These are phyloP conservation scores for Prosopis cineraria DNA, from an alignment of 306 rosid genomes.

Conservation along the genomic window DNA sequence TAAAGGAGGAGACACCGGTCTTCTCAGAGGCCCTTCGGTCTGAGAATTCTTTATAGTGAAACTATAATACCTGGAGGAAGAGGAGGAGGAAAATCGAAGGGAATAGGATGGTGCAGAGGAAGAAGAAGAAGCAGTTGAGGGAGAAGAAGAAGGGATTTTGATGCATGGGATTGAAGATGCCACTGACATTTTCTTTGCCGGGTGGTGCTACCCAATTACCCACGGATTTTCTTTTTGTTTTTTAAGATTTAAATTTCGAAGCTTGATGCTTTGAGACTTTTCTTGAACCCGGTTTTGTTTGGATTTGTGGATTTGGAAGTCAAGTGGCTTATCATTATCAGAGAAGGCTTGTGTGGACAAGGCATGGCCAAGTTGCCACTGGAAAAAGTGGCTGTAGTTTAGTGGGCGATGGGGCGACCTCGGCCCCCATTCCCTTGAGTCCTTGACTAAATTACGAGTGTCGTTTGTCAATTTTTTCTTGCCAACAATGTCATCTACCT, in stretches of 20 bases:
- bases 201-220: slow-evolving; percentile 7
- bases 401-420: slow-evolving; percentile 1
- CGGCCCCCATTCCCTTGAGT: neutral
- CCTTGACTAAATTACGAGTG: slow-evolving; percentile 19
- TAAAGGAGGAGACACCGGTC: slow-evolving; percentile 73
- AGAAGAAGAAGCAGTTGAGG: slow-evolving; percentile 50
- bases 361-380: slow-evolving; percentile 60
- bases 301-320: slow-evolving; percentile 33
- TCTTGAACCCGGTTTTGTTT: slow-evolving; percentile 43
- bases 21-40: slow-evolving; percentile 83
- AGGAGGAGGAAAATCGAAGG: slow-evolving; percentile 38
- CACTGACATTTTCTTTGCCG: slow-evolving; percentile 60
- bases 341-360: slow-evolving; percentile 58
- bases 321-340: slow-evolving; percentile 47
- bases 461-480: neutral
- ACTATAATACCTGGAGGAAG: slow-evolving; percentile 41
- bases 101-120: slow-evolving; percentile 42
- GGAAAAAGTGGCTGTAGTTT: slow-evolving; percentile 18
- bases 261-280: neutral
- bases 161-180: slow-evolving; percentile 64
- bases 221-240: neutral
- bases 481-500: neutral
- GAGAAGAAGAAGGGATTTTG: slow-evolving; percentile 60
- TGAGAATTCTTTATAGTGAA: slow-evolving; percentile 69
- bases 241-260: neutral